Evolutionary conservation across 1,139 yeast species (phyloP), one percentile per base, ranked within the genome.

Genomic region (Pichia sp.): DNA sequence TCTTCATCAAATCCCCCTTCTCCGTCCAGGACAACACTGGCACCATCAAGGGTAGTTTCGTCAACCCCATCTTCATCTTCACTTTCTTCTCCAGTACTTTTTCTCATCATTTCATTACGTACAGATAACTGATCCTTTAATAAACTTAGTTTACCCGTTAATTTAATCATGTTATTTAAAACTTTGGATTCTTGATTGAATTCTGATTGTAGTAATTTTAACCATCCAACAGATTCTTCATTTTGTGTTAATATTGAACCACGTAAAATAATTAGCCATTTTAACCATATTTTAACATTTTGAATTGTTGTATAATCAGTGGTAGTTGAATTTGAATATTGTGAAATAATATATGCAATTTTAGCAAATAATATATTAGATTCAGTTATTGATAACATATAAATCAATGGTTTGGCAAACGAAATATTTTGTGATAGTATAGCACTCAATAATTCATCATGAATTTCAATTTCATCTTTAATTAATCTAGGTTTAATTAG

Each of bases 131-230:
- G 95, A 39, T 90, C 83, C 60, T 81, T 74, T 41, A 90, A 73
- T 67, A 87, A 77, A 55, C 82, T 83, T 56, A 93, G 71, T 57
- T 93, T 81, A 19, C 96, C 95, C 63, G 90, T 95, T 53, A 95
- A 73, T 46, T 91, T 88, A 60, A 90, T 72, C 51, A 95, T 73
- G 60, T 90, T 80, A 5, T 96, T 93, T 52, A 93, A 73, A 27
- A 65, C 47, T 54, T 52, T 69, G 62, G 60, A 66, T 67, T 56
- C 70, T 62, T 55, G 70, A 60, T 48, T 62, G 58, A 56, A 56
- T 56, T 57, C 62, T 43, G 59, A 66, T 59, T 61, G 66, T 55
- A 79, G 66, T 6, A 63, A 56, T 51, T 66, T 70, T 54, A 74
- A 64, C 54, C 67, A 61, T 1, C 62, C 69, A n/a, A 65, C 58